A percentile compares a stretch with the other conserved stretches of the same genome.
Evolutionary conservation across 106 monocot genomes (phyloP).

Genomic region (Acorus calamus): DNA sequence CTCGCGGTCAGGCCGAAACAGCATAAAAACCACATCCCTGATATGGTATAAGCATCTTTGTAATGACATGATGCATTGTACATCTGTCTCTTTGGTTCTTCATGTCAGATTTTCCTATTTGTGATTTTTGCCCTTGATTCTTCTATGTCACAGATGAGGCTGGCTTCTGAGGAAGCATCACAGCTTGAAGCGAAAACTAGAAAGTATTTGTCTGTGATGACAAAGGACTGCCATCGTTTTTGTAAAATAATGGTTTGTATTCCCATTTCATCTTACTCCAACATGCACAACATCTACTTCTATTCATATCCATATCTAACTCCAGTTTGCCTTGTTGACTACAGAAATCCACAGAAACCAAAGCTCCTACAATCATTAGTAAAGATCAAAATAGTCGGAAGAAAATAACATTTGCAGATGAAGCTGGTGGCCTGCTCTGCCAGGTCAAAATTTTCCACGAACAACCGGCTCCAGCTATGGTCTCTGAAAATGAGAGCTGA

Average conservation of each 20-base stretch:
- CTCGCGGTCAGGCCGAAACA: too few relatives aligned
- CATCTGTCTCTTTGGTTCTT: too few relatives aligned
- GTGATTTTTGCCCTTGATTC: background rate
- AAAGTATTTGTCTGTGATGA: constrained; percentile 32
- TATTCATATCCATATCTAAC: background rate
- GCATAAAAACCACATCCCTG: too few relatives aligned
- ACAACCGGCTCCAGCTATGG: constrained; percentile 6
- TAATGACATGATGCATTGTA: background rate
- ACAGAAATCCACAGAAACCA: constrained; percentile 40
- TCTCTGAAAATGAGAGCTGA: background rate
- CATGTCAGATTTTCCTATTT: too few relatives aligned
- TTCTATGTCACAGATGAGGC: constrained; percentile 13
- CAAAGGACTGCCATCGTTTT: constrained; percentile 70
- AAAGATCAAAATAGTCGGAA: constrained; percentile 34
- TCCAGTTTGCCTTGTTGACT: constrained; percentile 3
- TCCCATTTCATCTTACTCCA: background rate
- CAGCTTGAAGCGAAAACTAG: constrained; percentile 11
- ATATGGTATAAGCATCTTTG: background rate
- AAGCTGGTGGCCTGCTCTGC: constrained; percentile 76
- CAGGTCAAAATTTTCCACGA: constrained; percentile 50
- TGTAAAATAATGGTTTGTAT: constrained; percentile 87
- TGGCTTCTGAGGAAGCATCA: constrained; percentile 12
- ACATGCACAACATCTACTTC: background rate
- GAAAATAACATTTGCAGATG: constrained; percentile 87
- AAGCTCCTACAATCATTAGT: constrained; percentile 13